phyloP scores from a whole-genome alignment of 805 yeast genomes.

The Cyberlindnera mrakii region DNA sequence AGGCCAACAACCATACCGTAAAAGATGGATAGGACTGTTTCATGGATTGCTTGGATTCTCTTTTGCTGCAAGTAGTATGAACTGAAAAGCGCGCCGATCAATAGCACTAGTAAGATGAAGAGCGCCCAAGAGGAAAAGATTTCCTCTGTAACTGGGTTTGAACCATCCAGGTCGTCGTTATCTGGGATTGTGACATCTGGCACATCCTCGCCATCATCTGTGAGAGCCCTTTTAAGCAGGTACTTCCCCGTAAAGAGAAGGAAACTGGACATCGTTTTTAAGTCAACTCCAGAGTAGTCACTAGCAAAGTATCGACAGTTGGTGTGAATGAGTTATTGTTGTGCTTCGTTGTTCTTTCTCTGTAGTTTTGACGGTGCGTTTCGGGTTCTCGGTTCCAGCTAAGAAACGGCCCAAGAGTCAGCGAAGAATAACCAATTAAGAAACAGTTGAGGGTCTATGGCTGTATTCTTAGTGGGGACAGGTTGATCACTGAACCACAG shows the following conservation, averaged over 20 bases:
- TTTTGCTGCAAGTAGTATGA: slow-evolving; percentile 88
- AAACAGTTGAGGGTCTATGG: no score
- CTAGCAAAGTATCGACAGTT: background rate
- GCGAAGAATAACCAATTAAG: no score
- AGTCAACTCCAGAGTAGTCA: background rate
- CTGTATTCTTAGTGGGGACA: no score
- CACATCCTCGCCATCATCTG: slow-evolving; percentile 22
- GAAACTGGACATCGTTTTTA: slow-evolving; percentile 16
- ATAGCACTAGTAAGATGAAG: slow-evolving; percentile 71
- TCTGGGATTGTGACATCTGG: slow-evolving; percentile 36
- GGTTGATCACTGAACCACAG: no score
- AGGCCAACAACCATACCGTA: slow-evolving; percentile 96
- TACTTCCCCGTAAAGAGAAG: slow-evolving; percentile 18
- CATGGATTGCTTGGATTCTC: slow-evolving; percentile 93
- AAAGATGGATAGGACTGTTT: slow-evolving; percentile 91
- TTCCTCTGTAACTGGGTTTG: slow-evolving; percentile 88
- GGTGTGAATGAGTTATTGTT: background rate
- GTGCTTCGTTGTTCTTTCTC: background rate
- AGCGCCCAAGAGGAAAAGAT: slow-evolving; percentile 97
- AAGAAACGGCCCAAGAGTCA: no score
- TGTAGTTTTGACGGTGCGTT: no score
- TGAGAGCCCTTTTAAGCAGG: slow-evolving; percentile 21
- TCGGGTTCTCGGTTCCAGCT: no score
- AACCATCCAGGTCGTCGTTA: slow-evolving; percentile 48
- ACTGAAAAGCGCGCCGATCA: slow-evolving; percentile 91